These are phyloP conservation scores for Backusella mclennaniae DNA, from an alignment of 192 early-diverging fungal genomes.

Conservation along the genomic window DNA sequence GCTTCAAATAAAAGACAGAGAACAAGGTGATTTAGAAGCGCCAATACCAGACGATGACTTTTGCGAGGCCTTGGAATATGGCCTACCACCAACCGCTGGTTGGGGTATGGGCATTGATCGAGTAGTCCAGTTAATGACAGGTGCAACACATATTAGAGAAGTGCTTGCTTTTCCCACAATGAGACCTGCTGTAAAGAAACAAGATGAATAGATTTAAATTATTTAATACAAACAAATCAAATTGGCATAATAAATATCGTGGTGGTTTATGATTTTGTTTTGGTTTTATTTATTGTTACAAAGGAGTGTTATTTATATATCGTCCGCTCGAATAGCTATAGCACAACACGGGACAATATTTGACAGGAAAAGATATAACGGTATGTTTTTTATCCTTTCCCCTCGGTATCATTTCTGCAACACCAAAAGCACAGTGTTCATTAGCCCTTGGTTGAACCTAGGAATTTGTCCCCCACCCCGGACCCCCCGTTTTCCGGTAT, in stretches of 20 bases:
- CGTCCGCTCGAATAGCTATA: background rate
- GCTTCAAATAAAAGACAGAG: constrained; percentile 61
- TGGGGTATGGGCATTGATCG: constrained; percentile 93
- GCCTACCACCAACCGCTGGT: constrained; percentile 83
- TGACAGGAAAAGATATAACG: background rate
- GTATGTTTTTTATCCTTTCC: background rate
- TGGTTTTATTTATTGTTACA: background rate
- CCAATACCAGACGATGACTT: constrained; percentile 71
- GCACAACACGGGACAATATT: background rate
- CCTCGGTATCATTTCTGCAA: background rate
- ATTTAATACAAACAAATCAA: background rate
- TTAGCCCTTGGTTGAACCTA: background rate
- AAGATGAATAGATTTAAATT: constrained; percentile 1
- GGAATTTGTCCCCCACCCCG: background rate
- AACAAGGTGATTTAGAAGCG: constrained; percentile 74
- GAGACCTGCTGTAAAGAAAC: constrained; percentile 9
- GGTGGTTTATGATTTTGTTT: background rate
- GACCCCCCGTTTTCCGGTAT: background rate
- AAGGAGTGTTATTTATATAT: background rate
- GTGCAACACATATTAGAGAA: constrained; percentile 69
- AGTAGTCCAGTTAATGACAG: constrained; percentile 69
- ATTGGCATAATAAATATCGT: no score
- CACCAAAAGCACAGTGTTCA: background rate
- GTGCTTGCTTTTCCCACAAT: constrained; percentile 77
- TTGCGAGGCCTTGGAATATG: constrained; percentile 77